Percentiles rank a stretch among this genome's conserved stretches.
These are phyloP conservation scores for Arabidopsis thaliana DNA, from an alignment of 345 rosid genomes.

Conservation along the genomic window DNA sequence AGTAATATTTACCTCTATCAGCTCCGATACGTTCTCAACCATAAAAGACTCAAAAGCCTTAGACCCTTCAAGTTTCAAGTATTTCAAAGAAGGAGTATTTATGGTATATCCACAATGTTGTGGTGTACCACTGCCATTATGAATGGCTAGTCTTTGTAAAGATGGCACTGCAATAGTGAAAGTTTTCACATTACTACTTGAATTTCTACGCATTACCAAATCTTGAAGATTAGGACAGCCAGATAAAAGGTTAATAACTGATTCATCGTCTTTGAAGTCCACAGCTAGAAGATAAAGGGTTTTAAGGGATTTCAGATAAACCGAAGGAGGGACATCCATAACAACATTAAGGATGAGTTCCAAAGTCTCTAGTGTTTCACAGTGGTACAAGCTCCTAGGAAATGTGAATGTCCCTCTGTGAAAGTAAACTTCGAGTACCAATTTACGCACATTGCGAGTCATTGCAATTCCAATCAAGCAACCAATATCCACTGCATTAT, in stretches of 20 bases:
- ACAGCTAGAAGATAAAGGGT: background rate
- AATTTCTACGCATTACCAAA: background rate
- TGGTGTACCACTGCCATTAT: background rate
- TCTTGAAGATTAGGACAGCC: conserved; percentile 26
- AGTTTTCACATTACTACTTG: no score
- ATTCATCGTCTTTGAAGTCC: background rate
- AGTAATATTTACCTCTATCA: background rate
- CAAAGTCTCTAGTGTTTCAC: conserved; percentile 3
- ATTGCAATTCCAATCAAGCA: background rate
- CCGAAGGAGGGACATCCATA: conserved; percentile 5
- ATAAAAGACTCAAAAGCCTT: background rate
- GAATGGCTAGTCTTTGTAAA: background rate
- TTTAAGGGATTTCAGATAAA: conserved; percentile 8
- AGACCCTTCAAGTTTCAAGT: background rate
- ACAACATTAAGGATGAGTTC: background rate
- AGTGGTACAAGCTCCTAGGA: conserved; percentile 15
- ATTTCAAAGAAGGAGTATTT: background rate
- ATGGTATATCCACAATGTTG: background rate
- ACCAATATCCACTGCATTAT: background rate
- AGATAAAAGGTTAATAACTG: background rate
- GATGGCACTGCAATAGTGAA: background rate
- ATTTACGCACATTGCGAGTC: background rate
- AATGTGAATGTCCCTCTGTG: background rate
- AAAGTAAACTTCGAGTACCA: background rate
- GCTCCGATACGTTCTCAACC: background rate